Evolutionary conservation across 345 rosid genomes (phyloP).

Genomic region (Crucihimalaya himalaica): DNA sequence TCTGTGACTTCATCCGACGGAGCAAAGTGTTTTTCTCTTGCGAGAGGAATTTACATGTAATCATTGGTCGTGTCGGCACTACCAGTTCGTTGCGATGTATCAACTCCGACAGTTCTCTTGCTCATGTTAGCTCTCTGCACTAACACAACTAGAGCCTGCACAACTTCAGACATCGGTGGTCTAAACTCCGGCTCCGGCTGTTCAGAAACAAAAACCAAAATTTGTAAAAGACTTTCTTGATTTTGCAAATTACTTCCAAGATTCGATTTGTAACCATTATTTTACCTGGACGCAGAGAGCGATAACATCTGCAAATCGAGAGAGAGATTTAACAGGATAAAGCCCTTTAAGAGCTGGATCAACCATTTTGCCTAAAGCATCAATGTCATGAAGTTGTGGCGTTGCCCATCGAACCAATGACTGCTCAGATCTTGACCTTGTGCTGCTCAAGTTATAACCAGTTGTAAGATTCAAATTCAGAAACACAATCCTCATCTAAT

Average conservation of each 20-base stretch:
- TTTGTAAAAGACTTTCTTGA: neutral
- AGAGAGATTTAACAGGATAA: constrained; percentile 93
- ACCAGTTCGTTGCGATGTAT: constrained; percentile 37
- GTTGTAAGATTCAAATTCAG: neutral
- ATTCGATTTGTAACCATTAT: neutral
- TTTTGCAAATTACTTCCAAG: neutral
- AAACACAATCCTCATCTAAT: neutral
- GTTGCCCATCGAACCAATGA: constrained; percentile 98
- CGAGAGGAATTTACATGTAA: constrained; percentile 37
- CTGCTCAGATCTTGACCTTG: constrained; percentile 87
- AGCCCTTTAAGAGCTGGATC: constrained; percentile 92
- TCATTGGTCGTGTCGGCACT: constrained; percentile 35
- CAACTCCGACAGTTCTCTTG: constrained; percentile 81
- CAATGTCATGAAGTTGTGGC: constrained; percentile 99
- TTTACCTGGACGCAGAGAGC: constrained; percentile 98
- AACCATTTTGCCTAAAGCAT: constrained; percentile 92
- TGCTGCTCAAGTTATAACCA: constrained; percentile 48
- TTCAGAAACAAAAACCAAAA: constrained; percentile 5
- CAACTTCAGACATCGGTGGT: constrained; percentile 98
- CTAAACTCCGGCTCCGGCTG: constrained; percentile 98
- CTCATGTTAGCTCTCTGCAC: constrained; percentile 98
- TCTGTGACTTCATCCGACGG: constrained; percentile 3
- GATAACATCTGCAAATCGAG: constrained; percentile 96
- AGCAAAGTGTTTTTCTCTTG: constrained; percentile 13
- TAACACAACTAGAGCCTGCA: constrained; percentile 82